Conservation (phyloP, 83 land plant species). For the Diphasiastrum complanatum region DNA sequence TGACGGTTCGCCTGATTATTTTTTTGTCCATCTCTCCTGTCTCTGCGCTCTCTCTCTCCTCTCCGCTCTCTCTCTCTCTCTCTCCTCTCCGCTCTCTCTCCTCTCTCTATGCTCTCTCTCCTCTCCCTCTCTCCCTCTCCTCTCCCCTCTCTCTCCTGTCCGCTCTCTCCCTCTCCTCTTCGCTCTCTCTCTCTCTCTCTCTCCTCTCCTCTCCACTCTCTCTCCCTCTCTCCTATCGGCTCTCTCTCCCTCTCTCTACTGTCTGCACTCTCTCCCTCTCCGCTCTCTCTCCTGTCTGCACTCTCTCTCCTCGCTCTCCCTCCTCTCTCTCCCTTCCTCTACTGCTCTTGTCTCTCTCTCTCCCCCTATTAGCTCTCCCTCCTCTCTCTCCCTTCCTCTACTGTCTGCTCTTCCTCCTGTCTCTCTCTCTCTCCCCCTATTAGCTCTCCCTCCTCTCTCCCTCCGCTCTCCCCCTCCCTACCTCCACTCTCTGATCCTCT, state of each 20-base stretch:
- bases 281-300: no score
- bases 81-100: no score
- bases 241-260: no score
- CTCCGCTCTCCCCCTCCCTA: no score
- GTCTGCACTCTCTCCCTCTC: no score
- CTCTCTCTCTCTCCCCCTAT: no score
- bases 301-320: no score
- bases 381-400: no score
- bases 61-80: not conserved
- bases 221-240: not conserved
- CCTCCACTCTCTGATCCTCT: no score
- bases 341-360: not conserved
- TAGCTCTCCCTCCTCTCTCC: no score
- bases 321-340: not conserved
- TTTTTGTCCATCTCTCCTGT: not conserved
- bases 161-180: not conserved
- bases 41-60: constrained; percentile 1
- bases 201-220: not conserved
- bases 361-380: no score
- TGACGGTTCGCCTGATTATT: not conserved
- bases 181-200: not conserved
- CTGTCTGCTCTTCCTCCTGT: no score
- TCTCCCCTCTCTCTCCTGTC: not conserved
- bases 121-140: not conserved
- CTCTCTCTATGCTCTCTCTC: not conserved